Base-by-base conservation (phyloP, 108 stramenopile genomes). In the Skeletonema potamos region DNA sequence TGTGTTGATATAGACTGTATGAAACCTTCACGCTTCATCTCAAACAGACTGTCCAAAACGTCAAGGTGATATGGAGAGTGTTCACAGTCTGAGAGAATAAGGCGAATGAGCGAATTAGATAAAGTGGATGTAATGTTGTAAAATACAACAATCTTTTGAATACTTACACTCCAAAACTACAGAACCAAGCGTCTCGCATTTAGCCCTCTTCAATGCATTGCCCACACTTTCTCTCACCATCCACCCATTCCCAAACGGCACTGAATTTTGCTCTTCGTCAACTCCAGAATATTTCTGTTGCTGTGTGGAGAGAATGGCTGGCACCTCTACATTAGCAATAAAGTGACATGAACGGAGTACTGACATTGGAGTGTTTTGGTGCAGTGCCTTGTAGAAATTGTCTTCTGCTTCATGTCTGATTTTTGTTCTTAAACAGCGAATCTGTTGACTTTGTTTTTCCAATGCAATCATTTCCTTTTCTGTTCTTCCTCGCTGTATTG, bases 11-110 rank as follows among this genome's bases (percentile, higher is more conserved):
- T 77, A 22, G 89, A 90, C 67, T 73, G 77, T 24, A 92, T 64
- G 5, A 81, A 69, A 11, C 92, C 92, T 57, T 92, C 89, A 2
- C 81, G 76, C 70, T 89, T 84, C 83, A 90, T 70, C 26, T 92
- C 89, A 32, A 59, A 58, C 3, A 88, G 66, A 48, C 54, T 55
- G 63, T 90, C 84, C 32, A 92, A 72, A 2, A 81, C 72, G 68
- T 92, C 92, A 66, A 90, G 36, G 77, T 81, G 68, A 64, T 86
- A 88, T 10, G 83, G 83, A 28, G 83, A 81, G 27, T 59, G 54
- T 37, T 60, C 15, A 32, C 64, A 54, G 39, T 70, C 69, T 70
- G 60, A 62, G 7, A 33, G 44, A n/a, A 27, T 0, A 43, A 57
- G 13, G 8, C n/a, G n/a, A n/a, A 58, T 22, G 8, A 55, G 32